A percentile compares a stretch with the other conserved stretches of the same genome.
These are phyloP conservation scores for Sphaceloma murrayae DNA, from an alignment of 2,329 filamentous ascomycete genomes.

Conservation along the genomic window DNA sequence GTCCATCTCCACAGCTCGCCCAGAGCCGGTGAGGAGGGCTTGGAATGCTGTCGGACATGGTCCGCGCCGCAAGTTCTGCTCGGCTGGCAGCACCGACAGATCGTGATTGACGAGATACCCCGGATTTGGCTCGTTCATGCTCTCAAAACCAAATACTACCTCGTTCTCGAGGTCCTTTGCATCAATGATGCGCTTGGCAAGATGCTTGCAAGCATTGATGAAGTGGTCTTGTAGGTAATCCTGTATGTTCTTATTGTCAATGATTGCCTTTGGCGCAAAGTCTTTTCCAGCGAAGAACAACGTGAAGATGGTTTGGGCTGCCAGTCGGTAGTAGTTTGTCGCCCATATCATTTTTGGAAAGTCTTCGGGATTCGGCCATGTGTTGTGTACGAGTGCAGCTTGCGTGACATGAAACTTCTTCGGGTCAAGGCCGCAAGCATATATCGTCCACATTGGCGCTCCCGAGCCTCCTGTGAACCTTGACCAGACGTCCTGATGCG, in stretches of 20 bases:
- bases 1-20: conserved; percentile 78
- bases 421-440: conserved; percentile 86
- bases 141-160: conserved; percentile 91
- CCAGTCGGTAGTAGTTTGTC: conserved; percentile 86
- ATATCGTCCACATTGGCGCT: conserved; percentile 94
- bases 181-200: conserved; percentile 77
- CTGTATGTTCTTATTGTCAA: conserved; percentile 91
- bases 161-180: conserved; percentile 81
- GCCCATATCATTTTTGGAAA: conserved; percentile 99
- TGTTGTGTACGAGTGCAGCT: conserved; percentile 91
- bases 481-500: conserved; percentile 98
- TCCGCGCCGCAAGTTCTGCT: conserved; percentile 86
- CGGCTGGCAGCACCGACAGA: conserved; percentile 67
- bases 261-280: conserved; percentile 92
- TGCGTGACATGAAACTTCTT: conserved; percentile 75
- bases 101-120: conserved; percentile 79
- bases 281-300: conserved; percentile 84
- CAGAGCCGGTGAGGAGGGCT: conserved; percentile 81
- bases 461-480: conserved; percentile 89
- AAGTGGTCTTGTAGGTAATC: conserved; percentile 89
- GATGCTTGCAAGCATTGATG: conserved; percentile 64
- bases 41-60: conserved; percentile 93
- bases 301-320: conserved; percentile 83
- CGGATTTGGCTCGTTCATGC: conserved; percentile 86
- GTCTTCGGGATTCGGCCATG: conserved; percentile 69